phyloP scores from a whole-genome alignment of 2,329 filamentous ascomycete genomes.

The Talaromyces sp. region DNA sequence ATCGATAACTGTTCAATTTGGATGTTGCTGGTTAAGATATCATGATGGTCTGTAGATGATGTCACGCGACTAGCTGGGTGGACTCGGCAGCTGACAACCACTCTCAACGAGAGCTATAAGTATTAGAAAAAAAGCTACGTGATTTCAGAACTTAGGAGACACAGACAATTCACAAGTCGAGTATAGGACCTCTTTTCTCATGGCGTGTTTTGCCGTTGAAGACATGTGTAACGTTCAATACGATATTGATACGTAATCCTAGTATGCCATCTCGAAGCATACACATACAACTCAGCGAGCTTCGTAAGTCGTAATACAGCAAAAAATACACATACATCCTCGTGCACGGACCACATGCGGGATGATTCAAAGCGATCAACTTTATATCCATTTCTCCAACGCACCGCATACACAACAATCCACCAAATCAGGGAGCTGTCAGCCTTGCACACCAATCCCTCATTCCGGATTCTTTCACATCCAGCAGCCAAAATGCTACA shows the following conservation, averaged over 20 bases:
- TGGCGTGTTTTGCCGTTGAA: neutral
- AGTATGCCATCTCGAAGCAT: neutral
- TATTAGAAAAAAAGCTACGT: neutral
- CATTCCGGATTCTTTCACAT: neutral
- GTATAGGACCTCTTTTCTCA: neutral
- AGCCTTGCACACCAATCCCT: neutral
- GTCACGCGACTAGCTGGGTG: neutral
- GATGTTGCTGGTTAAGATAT: neutral
- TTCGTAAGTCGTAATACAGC: neutral
- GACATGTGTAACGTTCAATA: neutral
- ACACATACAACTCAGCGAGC: neutral
- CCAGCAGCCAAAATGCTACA: slow-evolving; percentile 48
- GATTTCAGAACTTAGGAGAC: too few relatives aligned
- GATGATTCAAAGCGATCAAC: neutral
- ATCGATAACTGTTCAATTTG: neutral
- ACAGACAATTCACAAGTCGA: neutral
- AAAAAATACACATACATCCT: neutral
- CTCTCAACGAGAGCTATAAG: neutral
- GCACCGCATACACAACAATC: neutral
- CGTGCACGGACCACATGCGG: slow-evolving; percentile 1
- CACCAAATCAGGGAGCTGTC: neutral
- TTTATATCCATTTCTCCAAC: neutral
- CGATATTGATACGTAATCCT: neutral
- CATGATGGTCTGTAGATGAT: neutral
- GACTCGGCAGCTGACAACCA: neutral